These are phyloP conservation scores for Camelina laxa DNA, from an alignment of 345 rosid species.

Conservation along the genomic window DNA sequence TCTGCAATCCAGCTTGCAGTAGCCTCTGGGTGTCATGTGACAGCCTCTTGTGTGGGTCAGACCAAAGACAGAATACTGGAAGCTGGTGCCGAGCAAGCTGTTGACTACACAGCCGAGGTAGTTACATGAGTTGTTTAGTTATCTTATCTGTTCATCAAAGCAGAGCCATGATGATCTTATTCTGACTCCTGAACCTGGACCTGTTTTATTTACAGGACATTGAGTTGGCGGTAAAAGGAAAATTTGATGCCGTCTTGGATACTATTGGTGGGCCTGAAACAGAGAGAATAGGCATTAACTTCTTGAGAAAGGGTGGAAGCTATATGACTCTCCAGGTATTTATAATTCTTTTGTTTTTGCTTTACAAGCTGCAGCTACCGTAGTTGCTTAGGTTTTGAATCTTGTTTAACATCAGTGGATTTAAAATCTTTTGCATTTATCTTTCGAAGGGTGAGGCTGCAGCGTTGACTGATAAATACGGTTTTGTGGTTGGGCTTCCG, in stretches of 20 bases:
- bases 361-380: not conserved
- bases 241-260: conserved; percentile 91
- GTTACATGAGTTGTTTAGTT: conserved; percentile 5
- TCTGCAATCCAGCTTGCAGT: conserved; percentile 87
- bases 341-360: not conserved
- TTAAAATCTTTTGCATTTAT: conserved; percentile 11
- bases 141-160: conserved; percentile 17
- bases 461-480: conserved; percentile 79
- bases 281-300: conserved; percentile 73
- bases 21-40: conserved; percentile 76
- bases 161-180: conserved; percentile 17
- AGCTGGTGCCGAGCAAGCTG: conserved; percentile 90
- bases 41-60: conserved; percentile 81
- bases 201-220: conserved; percentile 60
- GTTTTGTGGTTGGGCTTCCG: conserved; percentile 83
- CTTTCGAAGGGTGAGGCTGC: conserved; percentile 85
- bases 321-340: conserved; percentile 92
- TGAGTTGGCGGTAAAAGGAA: conserved; percentile 79
- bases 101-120: conserved; percentile 89
- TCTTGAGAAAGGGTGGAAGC: conserved; percentile 85
- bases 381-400: conserved; percentile 26
- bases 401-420: conserved; percentile 2
- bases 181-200: conserved; percentile 1
- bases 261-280: conserved; percentile 93
- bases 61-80: conserved; percentile 60